phyloP scores from a whole-genome alignment of 192 early-diverging fungal genomes.

The Chytriomyces confervae region DNA sequence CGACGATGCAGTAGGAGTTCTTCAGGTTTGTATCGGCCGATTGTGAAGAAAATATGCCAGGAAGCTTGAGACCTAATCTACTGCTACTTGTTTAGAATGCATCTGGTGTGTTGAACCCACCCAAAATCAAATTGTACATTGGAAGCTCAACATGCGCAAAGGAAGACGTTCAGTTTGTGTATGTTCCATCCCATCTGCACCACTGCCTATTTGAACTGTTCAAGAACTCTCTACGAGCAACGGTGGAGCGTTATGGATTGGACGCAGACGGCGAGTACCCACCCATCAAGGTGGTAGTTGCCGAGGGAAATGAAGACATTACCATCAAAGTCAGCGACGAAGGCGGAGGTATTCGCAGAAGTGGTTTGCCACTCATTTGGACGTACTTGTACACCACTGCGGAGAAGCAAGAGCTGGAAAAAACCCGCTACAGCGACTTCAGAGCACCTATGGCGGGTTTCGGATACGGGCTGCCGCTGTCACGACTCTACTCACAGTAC shows the following conservation, averaged over 20 bases:
- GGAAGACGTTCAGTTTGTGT: constrained; percentile 88
- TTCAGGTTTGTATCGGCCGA: background rate
- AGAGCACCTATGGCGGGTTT: constrained; percentile 68
- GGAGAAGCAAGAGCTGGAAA: constrained; percentile 46
- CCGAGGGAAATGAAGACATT: constrained; percentile 76
- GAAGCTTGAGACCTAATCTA: background rate
- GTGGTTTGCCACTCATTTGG: constrained; percentile 89
- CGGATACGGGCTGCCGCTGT: constrained; percentile 92
- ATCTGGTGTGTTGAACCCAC: constrained; percentile 75
- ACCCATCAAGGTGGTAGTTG: constrained; percentile 90
- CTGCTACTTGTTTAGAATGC: constrained; percentile 70
- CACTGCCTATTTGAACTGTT: constrained; percentile 98
- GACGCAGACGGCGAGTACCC: constrained; percentile 83
- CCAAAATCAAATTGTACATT: constrained; percentile 67
- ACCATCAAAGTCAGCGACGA: constrained; percentile 96
- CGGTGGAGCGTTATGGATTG: constrained; percentile 86
- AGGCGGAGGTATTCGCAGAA: constrained; percentile 90
- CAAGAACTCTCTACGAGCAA: constrained; percentile 94
- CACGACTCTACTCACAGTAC: constrained; percentile 88
- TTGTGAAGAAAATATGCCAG: background rate
- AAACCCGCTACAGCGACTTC: background rate
- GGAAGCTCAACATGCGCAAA: constrained; percentile 25
- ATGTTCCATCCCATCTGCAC: constrained; percentile 92
- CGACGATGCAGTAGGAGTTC: constrained; percentile 87
- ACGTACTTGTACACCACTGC: constrained; percentile 84